Evolutionary conservation across 176 grass and related monocot species (phyloP).

Genomic region (Lolium perenne): DNA sequence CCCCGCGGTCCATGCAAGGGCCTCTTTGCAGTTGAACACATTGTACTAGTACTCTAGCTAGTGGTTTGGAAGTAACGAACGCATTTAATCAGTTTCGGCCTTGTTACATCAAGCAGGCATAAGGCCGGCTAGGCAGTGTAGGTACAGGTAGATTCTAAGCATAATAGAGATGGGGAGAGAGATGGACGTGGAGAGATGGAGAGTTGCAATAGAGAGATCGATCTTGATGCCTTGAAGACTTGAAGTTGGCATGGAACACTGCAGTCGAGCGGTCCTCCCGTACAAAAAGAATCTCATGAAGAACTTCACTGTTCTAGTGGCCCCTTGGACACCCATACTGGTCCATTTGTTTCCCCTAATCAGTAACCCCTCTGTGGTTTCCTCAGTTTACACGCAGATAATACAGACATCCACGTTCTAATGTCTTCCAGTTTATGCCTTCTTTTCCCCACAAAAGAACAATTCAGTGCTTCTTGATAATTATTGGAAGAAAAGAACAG

Average conservation of each 20-base stretch:
- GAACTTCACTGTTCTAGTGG: conserved; percentile 24
- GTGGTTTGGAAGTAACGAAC: conserved; percentile 12
- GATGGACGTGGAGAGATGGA: background rate
- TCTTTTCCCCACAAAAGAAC: background rate
- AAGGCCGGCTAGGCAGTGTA: background rate
- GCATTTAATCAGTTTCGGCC: background rate
- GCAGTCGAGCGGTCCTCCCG: conserved; percentile 42
- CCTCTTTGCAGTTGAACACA: background rate
- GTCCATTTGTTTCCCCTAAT: conserved; percentile 35
- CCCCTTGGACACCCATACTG: conserved; percentile 40
- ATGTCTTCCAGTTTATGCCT: background rate
- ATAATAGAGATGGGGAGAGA: background rate
- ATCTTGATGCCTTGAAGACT: conserved; percentile 36
- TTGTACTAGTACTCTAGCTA: background rate
- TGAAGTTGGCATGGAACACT: conserved; percentile 16
- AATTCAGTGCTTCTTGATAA: background rate
- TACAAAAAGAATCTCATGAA: conserved; percentile 59
- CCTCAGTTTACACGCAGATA: background rate
- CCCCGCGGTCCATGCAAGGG: background rate
- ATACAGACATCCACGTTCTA: background rate
- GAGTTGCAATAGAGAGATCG: conserved; percentile 14
- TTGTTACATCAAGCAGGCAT: background rate
- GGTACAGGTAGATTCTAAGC: background rate
- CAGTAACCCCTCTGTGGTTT: background rate
- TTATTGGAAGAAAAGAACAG: background rate